phyloP scores from a whole-genome alignment of 164 flowering plant species.

The Macadamia integrifolia region DNA sequence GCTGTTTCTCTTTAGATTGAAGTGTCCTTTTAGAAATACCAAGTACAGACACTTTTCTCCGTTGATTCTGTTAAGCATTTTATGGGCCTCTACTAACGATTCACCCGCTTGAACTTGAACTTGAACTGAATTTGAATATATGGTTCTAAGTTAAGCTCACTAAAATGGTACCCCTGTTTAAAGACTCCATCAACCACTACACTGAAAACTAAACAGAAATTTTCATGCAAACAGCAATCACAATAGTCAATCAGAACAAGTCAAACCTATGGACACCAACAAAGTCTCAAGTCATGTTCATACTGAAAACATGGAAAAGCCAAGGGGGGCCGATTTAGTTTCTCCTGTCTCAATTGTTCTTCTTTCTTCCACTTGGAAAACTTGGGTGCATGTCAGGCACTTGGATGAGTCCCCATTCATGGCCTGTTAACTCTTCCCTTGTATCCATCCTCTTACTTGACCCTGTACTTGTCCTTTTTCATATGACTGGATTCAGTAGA shows the following conservation, averaged over 20 bases:
- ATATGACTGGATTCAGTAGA: constrained; percentile 47
- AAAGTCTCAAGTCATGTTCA: constrained; percentile 39
- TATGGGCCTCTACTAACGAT: no score
- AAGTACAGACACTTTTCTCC: no score
- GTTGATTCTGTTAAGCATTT: no score
- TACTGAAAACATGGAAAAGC: constrained; percentile 59
- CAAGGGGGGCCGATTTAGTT: constrained; percentile 50
- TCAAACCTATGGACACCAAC: not conserved
- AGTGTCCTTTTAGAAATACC: no score
- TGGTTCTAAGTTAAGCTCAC: not conserved
- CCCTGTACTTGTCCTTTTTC: constrained; percentile 16
- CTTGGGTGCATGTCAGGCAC: constrained; percentile 17
- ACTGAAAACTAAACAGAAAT: constrained; percentile 9
- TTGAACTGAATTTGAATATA: no score
- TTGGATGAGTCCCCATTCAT: constrained; percentile 23
- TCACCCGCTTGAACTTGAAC: no score
- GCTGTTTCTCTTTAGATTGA: no score
- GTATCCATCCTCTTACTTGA: constrained; percentile 7
- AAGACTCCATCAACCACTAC: constrained; percentile 13
- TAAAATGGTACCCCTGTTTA: constrained; percentile 12
- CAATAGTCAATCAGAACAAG: constrained; percentile 15
- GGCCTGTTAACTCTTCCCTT: constrained; percentile 15
- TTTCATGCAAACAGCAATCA: constrained; percentile 16
- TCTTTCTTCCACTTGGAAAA: constrained; percentile 31
- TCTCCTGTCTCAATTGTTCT: constrained; percentile 39